Evolutionary conservation across 352 stramenopile genomes (phyloP), one percentile per base, ranked within the genome.

Genomic region (Porosira glacialis): DNA sequence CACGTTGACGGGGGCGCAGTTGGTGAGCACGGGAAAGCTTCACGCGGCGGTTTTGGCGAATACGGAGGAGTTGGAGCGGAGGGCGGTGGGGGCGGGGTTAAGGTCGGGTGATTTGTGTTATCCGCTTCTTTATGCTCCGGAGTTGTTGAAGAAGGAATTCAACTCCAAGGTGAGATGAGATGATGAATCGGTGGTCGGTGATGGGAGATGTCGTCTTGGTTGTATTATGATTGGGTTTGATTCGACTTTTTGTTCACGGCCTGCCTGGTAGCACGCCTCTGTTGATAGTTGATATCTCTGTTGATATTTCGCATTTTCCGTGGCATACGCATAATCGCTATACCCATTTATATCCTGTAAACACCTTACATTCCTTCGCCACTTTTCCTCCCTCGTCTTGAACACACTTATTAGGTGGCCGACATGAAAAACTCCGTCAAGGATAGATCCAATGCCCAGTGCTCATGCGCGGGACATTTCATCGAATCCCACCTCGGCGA

Each of bases 361-460:
- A n/a, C n/a, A n/a, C n/a, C n/a, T n/a, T n/a, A n/a, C n/a, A n/a
- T n/a, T n/a, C n/a, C n/a, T n/a, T n/a, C n/a, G n/a, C n/a, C n/a
- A n/a, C n/a, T n/a, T n/a, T n/a, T n/a, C n/a, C n/a, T n/a, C n/a
- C n/a, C n/a, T n/a, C n/a, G n/a, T n/a, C n/a, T n/a, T n/a, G n/a
- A n/a, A n/a, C n/a, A n/a, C n/a, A n/a, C n/a, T n/a, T n/a, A n/a
- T 1, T 7, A 72, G 45, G 87, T 98, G 19, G 94, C 95, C 2
- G 94, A 98, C 75, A 98, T 98, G 94, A 98, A 98, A 77, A 98
- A 98, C 83, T 95, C 85, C 45, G 94, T 97, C 49, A 96, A 96
- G 77, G 93, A 96, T 78, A 87, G 94, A 35, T 69, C 78, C 22
- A 97, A 97, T 79, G 94, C 86, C 4, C 93, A 97, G 76, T 87